Conservation (phyloP, 306 rosid genomes). For the Sindora glabra region DNA sequence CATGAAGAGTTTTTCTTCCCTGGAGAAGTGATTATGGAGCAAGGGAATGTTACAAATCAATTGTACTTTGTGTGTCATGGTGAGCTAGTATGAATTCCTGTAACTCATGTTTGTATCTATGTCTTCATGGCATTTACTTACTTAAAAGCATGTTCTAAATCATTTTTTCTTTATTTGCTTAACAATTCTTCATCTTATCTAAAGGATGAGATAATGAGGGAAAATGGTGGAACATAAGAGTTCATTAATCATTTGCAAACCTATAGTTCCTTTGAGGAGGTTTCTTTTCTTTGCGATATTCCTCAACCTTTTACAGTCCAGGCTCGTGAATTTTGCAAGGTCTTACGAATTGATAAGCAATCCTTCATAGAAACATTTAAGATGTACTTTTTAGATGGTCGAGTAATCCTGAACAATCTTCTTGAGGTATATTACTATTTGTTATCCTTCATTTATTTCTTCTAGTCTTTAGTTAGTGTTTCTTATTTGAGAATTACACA, state of each 20-base stretch:
- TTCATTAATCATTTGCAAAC: constrained; percentile 12
- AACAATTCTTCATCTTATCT: constrained; percentile 1
- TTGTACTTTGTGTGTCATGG: constrained; percentile 56
- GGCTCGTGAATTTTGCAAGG: constrained; percentile 41
- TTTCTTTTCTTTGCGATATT: constrained; percentile 56
- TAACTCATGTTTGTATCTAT: not conserved
- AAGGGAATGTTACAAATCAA: constrained; percentile 45
- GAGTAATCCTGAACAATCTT: constrained; percentile 44
- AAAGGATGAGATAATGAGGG: constrained; percentile 35
- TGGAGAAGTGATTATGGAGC: constrained; percentile 50
- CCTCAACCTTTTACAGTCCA: constrained; percentile 39
- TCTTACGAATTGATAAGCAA: constrained; percentile 53
- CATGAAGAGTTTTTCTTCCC: constrained; percentile 64
- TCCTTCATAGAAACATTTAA: constrained; percentile 43
- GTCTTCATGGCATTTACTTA: too few species aligned
- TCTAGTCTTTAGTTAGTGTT: too few species aligned
- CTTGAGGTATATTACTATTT: constrained; percentile 58
- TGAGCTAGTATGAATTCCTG: constrained; percentile 37
- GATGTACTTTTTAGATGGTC: constrained; percentile 47
- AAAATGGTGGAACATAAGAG: constrained; percentile 31
- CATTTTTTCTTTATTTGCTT: too few species aligned
- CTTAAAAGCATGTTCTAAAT: too few species aligned
- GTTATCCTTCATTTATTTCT: too few species aligned
- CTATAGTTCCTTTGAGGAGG: constrained; percentile 41
- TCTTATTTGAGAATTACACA: too few species aligned